Evolutionary conservation across 495 filamentous ascomycete genomes (phyloP).

Genomic region (Entonaema liquescens): DNA sequence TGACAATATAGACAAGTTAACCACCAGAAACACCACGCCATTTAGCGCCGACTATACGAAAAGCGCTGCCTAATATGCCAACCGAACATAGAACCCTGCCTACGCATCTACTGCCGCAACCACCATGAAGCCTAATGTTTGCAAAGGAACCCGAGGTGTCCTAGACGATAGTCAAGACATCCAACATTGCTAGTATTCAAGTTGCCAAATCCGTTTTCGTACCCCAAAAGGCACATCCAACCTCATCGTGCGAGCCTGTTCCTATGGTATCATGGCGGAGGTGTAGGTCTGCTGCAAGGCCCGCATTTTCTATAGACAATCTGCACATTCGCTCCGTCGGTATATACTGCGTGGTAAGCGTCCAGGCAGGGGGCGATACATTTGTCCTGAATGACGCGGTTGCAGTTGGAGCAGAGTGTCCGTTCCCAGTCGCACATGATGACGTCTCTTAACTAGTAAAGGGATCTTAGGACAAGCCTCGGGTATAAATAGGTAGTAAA

Average conservation of each 20-base stretch:
- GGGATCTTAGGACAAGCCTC: not conserved
- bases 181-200: not conserved
- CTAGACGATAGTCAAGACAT: not conserved
- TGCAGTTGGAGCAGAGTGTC: constrained; percentile 4
- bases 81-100: not conserved
- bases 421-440: constrained; percentile 11
- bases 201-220: not conserved
- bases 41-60: not conserved
- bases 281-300: constrained; percentile 6
- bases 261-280: not conserved
- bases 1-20: not conserved
- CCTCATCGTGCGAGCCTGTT: not conserved
- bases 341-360: constrained; percentile 7
- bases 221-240: not conserved
- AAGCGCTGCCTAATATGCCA: not conserved
- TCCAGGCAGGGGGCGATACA: constrained; percentile 9
- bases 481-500: not conserved
- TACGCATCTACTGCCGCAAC: not conserved
- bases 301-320: constrained; percentile 8
- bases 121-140: not conserved
- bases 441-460: not conserved
- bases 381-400: constrained; percentile 9
- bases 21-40: not conserved
- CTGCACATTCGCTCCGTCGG: constrained; percentile 6
- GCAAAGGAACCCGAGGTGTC: not conserved